Percentiles rank a stretch among this genome's conserved stretches.
phyloP scores from a whole-genome alignment of 331 rosid species.

The Pyracantha coccinea region DNA sequence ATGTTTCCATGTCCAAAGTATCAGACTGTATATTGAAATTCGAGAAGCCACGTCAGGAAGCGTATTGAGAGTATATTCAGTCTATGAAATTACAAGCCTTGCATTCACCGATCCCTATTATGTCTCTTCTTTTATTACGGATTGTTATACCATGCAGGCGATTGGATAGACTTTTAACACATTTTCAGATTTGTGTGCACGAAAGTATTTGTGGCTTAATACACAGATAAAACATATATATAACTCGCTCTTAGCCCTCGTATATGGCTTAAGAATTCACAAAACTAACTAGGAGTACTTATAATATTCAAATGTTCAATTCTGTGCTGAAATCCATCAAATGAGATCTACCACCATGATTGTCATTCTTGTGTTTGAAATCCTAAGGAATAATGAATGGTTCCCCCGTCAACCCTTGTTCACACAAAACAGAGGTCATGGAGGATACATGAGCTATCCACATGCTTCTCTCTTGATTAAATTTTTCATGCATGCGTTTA shows the following conservation, averaged over 20 bases:
- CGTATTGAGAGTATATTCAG: neutral
- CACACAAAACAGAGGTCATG: neutral
- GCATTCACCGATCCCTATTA: neutral
- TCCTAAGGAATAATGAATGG: conserved; percentile 31
- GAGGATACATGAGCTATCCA: neutral
- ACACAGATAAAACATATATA: neutral
- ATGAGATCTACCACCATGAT: conserved; percentile 11
- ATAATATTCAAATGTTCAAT: neutral
- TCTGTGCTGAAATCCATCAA: neutral
- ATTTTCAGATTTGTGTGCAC: neutral
- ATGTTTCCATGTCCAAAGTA: neutral
- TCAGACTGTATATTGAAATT: too few relatives aligned
- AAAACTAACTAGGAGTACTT: neutral
- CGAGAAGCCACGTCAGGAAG: neutral
- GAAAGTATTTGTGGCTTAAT: neutral
- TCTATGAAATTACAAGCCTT: neutral
- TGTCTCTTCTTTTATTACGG: conserved; percentile 4
- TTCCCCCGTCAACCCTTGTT: conserved; percentile 25
- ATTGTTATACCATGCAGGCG: neutral
- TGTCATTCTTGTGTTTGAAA: conserved; percentile 30
- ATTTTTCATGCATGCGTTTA: neutral
- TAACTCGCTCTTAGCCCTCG: neutral
- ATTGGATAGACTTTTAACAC: neutral
- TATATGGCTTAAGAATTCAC: too few relatives aligned
- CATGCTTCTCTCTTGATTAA: neutral